phyloP scores from a whole-genome alignment of 164 flowering plant species.

The Vitis labrusca region DNA sequence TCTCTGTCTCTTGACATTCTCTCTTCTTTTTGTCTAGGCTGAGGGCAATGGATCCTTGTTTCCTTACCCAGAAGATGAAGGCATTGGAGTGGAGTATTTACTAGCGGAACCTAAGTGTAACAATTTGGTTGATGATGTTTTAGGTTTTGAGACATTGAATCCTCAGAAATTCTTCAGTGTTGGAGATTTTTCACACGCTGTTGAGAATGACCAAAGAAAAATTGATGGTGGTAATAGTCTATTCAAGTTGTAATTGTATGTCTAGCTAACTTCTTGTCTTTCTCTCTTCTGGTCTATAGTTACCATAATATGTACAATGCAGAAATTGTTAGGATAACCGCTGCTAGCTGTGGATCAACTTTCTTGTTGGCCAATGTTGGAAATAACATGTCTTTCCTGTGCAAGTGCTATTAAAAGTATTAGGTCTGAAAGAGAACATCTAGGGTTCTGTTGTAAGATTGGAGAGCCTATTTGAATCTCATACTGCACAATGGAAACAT shows the following conservation, averaged over 20 bases:
- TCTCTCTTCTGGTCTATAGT: not conserved
- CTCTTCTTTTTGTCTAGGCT: constrained; percentile 28
- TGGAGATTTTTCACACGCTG: constrained; percentile 30
- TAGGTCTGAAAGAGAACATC: not conserved
- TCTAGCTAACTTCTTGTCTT: not conserved
- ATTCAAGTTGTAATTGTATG: not conserved
- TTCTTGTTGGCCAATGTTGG: not conserved
- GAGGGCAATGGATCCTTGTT: constrained; percentile 36
- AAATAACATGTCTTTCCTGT: not conserved
- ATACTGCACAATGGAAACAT: not conserved
- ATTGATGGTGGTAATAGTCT: constrained; percentile 25
- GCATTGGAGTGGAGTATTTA: constrained; percentile 42
- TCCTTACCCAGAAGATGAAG: constrained; percentile 46
- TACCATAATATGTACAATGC: not conserved
- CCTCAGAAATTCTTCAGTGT: constrained; percentile 25
- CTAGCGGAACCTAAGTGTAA: constrained; percentile 49
- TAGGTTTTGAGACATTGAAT: constrained; percentile 23
- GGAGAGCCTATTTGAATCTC: not conserved
- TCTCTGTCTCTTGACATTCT: not conserved
- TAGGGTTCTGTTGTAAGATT: not conserved
- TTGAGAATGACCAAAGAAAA: constrained; percentile 26
- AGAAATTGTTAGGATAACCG: not conserved
- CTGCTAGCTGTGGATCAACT: not conserved
- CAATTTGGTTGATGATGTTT: constrained; percentile 30
- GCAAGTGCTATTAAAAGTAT: not conserved